A percentile compares a stretch with the other conserved stretches of the same genome.
Evolutionary conservation across 192 early-diverging fungal genomes (phyloP).

Genomic region (Backusella luteola): DNA sequence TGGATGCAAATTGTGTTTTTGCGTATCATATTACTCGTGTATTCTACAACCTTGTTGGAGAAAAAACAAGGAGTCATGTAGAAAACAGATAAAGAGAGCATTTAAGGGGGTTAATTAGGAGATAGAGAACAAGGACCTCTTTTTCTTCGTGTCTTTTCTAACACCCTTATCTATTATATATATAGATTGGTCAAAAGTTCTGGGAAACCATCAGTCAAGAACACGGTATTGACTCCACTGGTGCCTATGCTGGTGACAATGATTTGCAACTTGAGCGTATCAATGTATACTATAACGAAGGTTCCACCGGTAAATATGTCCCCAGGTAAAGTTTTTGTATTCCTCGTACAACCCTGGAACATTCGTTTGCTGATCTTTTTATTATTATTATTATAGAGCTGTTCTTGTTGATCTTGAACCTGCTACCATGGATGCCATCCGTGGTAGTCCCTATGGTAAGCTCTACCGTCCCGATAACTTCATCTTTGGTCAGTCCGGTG

Average conservation of each 20-base stretch:
- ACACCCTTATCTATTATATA: neutral
- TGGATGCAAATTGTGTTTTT: neutral
- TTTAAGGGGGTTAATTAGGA: neutral
- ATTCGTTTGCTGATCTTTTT: neutral
- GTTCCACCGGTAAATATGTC: constrained; percentile 62
- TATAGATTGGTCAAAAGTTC: constrained; percentile 79
- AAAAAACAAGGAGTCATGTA: neutral
- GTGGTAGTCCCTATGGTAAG: constrained; percentile 74
- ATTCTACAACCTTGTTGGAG: neutral
- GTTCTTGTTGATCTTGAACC: constrained; percentile 97
- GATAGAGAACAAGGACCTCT: neutral
- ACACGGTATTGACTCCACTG: constrained; percentile 70
- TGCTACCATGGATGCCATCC: constrained; percentile 92
- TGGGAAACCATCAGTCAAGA: constrained; percentile 85
- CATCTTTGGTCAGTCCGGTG: constrained; percentile 91
- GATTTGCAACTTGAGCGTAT: constrained; percentile 72
- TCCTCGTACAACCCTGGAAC: too few relatives aligned
- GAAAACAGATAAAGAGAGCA: neutral
- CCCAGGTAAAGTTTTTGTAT: constrained; percentile 45
- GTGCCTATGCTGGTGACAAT: constrained; percentile 57
- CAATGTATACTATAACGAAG: constrained; percentile 82
- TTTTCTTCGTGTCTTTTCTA: neutral
- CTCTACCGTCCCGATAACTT: constrained; percentile 99
- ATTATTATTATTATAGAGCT: constrained; percentile 62
- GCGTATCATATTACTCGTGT: neutral